These are phyloP conservation scores for Paraconiothyrium sp. DNA, from an alignment of 2,329 filamentous ascomycete genomes.

Conservation along the genomic window DNA sequence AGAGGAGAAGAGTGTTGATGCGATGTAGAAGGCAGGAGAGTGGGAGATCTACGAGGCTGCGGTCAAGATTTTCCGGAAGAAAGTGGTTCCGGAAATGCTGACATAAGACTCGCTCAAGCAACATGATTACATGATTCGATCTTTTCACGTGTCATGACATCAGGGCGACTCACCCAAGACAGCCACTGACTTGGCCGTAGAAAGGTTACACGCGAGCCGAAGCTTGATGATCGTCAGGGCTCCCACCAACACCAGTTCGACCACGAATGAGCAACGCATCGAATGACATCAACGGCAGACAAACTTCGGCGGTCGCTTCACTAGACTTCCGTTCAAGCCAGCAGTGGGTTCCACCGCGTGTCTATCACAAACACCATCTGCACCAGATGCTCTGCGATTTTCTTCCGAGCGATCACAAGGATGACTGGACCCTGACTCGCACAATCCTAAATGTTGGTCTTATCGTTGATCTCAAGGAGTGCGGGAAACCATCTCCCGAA, in stretches of 20 bases:
- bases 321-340: background rate
- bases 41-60: background rate
- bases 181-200: background rate
- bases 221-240: constrained; percentile 19
- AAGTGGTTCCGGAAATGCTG: background rate
- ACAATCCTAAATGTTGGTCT: background rate
- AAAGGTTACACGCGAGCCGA: background rate
- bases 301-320: background rate
- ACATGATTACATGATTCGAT: background rate
- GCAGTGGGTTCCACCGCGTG: background rate
- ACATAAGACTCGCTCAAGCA: background rate
- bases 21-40: background rate
- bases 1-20: background rate
- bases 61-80: constrained; percentile 1
- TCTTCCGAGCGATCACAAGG: background rate
- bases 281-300: constrained; percentile 19
- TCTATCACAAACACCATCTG: background rate
- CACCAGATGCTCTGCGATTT: background rate
- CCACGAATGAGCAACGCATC: constrained; percentile 5
- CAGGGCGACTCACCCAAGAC: background rate
- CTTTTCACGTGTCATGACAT: constrained; percentile 23
- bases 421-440: constrained; percentile 13
- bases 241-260: constrained; percentile 5
- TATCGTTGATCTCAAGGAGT: background rate
- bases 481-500: background rate